Percentiles rank a stretch among this genome's conserved stretches.
Evolutionary conservation across 306 rosid genomes (phyloP).

Genomic region (Citrullus colocynthis): DNA sequence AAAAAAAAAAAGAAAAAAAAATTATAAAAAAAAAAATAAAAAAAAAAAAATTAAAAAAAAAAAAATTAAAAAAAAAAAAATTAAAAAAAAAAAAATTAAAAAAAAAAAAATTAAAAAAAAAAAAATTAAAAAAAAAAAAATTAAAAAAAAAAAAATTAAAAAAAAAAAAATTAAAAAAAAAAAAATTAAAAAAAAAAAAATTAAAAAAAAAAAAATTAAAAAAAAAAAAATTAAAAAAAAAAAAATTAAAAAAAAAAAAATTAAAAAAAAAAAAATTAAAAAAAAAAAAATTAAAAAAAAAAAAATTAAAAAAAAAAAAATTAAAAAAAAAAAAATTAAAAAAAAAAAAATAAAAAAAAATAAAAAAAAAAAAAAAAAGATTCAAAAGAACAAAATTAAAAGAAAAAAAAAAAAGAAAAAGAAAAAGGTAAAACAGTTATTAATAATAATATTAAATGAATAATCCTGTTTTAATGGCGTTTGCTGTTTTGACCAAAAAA

Average conservation of each 20-base stretch:
- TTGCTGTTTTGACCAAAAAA: constrained; percentile 9
- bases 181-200: neutral
- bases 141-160: neutral
- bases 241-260: neutral
- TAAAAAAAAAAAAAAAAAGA: neutral
- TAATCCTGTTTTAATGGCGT: constrained; percentile 5
- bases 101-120: neutral
- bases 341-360: neutral
- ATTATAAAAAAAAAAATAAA: too few relatives aligned
- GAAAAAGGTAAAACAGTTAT: neutral
- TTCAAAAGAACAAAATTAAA: neutral
- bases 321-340: neutral
- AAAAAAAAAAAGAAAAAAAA: neutral
- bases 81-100: neutral
- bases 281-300: neutral
- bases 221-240: neutral
- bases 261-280: neutral
- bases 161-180: neutral
- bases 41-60: neutral
- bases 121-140: neutral
- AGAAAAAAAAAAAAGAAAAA: neutral
- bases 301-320: neutral
- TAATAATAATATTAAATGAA: constrained; percentile 1
- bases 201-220: neutral
- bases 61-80: neutral